phyloP scores from a whole-genome alignment of 1,284 basidiomycete genomes.

The Pholiota adiposa region DNA sequence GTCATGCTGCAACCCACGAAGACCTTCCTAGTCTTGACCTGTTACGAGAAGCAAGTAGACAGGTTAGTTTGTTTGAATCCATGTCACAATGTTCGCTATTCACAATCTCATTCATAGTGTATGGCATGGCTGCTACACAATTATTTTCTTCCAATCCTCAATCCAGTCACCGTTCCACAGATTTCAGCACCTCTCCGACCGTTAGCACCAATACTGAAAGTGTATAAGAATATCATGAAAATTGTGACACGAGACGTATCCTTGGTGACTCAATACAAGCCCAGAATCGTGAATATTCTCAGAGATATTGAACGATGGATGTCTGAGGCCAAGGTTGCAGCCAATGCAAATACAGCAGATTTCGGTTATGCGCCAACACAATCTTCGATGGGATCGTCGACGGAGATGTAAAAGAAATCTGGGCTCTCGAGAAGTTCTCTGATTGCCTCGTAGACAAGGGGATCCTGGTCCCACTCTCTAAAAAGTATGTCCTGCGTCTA shows the following conservation, averaged over 20 bases:
- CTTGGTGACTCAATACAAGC: slow-evolving; percentile 53
- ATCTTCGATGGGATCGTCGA: slow-evolving; percentile 35
- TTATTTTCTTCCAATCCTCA: slow-evolving; percentile 79
- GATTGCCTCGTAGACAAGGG: slow-evolving; percentile 66
- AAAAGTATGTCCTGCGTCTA: slow-evolving; percentile 57
- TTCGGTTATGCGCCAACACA: slow-evolving; percentile 48
- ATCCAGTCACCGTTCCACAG: slow-evolving; percentile 47
- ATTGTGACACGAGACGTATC: slow-evolving; percentile 63
- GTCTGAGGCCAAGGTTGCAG: slow-evolving; percentile 67
- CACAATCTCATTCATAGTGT: slow-evolving; percentile 47
- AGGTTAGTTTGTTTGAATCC: slow-evolving; percentile 49
- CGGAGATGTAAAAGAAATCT: slow-evolving; percentile 54
- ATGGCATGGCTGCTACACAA: slow-evolving; percentile 81
- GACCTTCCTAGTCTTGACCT: slow-evolving; percentile 88
- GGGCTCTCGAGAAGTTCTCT: slow-evolving; percentile 72
- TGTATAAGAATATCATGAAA: slow-evolving; percentile 74
- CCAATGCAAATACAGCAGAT: slow-evolving; percentile 48
- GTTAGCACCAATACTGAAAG: slow-evolving; percentile 61
- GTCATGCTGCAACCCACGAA: slow-evolving; percentile 96
- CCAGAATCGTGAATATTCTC: slow-evolving; percentile 50
- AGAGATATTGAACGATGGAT: slow-evolving; percentile 76
- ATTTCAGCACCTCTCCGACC: slow-evolving; percentile 47
- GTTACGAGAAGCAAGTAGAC: slow-evolving; percentile 75
- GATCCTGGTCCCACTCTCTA: slow-evolving; percentile 76
- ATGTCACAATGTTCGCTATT: neutral